These are phyloP conservation scores for Beverwykella pulmonaria DNA, from an alignment of 495 filamentous ascomycete species.

Conservation along the genomic window DNA sequence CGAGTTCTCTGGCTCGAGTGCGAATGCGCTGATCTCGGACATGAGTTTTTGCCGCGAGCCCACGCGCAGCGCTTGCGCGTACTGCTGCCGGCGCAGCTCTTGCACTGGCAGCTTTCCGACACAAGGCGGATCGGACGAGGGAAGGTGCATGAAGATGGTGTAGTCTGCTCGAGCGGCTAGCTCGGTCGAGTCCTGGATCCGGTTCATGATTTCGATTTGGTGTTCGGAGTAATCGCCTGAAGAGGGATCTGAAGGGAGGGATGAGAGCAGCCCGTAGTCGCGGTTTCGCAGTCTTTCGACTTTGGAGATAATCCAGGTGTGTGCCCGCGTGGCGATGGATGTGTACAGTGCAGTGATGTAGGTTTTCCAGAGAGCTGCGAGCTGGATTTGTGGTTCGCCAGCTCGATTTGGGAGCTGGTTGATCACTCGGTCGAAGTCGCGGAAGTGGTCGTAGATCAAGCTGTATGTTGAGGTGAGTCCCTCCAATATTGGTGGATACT, in stretches of 20 bases:
- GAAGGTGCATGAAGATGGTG: background rate
- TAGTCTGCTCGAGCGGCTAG: background rate
- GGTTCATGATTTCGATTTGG: conserved; percentile 2
- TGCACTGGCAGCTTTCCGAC: background rate
- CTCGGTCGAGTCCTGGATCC: background rate
- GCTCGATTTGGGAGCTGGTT: background rate
- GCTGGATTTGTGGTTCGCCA: background rate
- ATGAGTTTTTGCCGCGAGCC: background rate
- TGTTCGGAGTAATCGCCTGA: background rate
- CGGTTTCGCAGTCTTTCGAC: background rate
- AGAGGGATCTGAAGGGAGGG: background rate
- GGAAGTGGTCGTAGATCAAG: background rate
- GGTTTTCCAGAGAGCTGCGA: background rate
- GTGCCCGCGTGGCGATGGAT: background rate
- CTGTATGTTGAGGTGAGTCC: background rate
- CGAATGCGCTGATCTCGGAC: background rate
- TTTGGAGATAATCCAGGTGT: background rate
- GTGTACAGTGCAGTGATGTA: background rate
- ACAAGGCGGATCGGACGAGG: background rate
- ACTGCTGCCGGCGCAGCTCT: background rate
- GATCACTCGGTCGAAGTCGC: background rate
- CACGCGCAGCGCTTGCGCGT: background rate
- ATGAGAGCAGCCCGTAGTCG: background rate
- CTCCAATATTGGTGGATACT: background rate
- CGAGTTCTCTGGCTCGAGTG: background rate